Evolutionary conservation across 805 yeast species (phyloP).

Genomic region (Saturnispora ahearnii): DNA sequence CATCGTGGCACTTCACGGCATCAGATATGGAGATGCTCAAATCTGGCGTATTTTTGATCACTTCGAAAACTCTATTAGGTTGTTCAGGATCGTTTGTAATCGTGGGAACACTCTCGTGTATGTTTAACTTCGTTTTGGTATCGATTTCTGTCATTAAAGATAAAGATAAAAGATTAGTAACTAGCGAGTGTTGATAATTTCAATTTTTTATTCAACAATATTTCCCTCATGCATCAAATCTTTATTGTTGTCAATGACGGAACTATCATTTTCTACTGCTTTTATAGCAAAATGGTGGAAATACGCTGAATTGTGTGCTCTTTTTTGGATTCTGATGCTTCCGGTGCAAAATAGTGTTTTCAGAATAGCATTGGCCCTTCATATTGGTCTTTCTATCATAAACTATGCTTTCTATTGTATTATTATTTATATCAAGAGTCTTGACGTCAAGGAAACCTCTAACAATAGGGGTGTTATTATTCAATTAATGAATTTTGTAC

Average conservation of each 20-base stretch:
- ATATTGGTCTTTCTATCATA: slow-evolving; percentile 20
- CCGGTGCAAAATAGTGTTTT: slow-evolving; percentile 20
- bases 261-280: slow-evolving; percentile 6
- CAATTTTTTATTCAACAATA: not conserved
- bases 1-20: slow-evolving; percentile 82
- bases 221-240: not conserved
- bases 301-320: slow-evolving; percentile 9
- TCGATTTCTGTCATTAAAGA: not conserved
- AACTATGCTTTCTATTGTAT: slow-evolving; percentile 16
- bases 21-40: slow-evolving; percentile 42
- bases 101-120: not conserved
- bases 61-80: slow-evolving; percentile 21
- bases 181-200: too few species aligned
- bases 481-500: slow-evolving; percentile 17
- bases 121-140: not conserved
- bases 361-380: slow-evolving; percentile 24
- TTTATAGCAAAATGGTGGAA: slow-evolving; percentile 15
- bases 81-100: not conserved
- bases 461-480: slow-evolving; percentile 16
- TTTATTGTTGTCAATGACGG: not conserved
- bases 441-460: not conserved
- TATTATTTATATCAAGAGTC: slow-evolving; percentile 18
- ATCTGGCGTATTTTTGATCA: slow-evolving; percentile 13
- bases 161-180: too few species aligned
- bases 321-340: slow-evolving; percentile 13